Conservation (phyloP, 1,139 yeast species). For the Geotrichum restrictum region DNA sequence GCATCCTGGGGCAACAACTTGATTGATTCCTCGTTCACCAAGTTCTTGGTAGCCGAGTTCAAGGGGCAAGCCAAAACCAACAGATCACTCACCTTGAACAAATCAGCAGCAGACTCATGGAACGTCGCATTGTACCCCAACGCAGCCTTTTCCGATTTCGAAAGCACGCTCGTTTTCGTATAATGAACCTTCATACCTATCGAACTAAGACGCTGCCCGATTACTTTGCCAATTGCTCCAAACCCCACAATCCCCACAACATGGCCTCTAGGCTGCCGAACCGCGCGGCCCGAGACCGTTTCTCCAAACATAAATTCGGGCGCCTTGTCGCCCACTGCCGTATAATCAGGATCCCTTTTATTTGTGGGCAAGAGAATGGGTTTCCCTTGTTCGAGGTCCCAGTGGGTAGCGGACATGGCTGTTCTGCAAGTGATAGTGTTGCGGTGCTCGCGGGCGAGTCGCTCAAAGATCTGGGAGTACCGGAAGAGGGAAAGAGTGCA, state of each 20-base stretch:
- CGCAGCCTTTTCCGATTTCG: conserved; percentile 36
- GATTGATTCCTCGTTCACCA: conserved; percentile 52
- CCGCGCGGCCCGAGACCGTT: conserved; percentile 47
- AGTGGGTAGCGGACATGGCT: conserved; percentile 20
- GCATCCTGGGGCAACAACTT: conserved; percentile 49
- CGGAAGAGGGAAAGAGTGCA: conserved; percentile 61
- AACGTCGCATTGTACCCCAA: conserved; percentile 44
- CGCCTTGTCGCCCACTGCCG: conserved; percentile 34
- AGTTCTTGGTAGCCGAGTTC: conserved; percentile 52
- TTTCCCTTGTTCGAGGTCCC: conserved; percentile 28
- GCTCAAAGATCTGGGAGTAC: conserved; percentile 51
- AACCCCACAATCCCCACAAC: conserved; percentile 69
- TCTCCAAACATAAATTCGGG: conserved; percentile 39
- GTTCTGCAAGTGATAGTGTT: conserved; percentile 41
- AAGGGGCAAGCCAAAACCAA: conserved; percentile 69
- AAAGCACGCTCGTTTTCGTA: conserved; percentile 52
- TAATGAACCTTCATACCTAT: conserved; percentile 69
- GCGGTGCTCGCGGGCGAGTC: conserved; percentile 40
- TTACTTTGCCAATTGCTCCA: conserved; percentile 68
- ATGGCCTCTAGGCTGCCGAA: conserved; percentile 48
- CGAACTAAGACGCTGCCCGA: conserved; percentile 53
- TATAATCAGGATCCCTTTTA: conserved; percentile 38
- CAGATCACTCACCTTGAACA: conserved; percentile 50
- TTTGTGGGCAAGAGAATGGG: conserved; percentile 36
- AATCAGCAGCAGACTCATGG: conserved; percentile 41